These are phyloP conservation scores for Ambrosia hybrid DNA, from an alignment of 140 eudicot species.

Conservation along the genomic window DNA sequence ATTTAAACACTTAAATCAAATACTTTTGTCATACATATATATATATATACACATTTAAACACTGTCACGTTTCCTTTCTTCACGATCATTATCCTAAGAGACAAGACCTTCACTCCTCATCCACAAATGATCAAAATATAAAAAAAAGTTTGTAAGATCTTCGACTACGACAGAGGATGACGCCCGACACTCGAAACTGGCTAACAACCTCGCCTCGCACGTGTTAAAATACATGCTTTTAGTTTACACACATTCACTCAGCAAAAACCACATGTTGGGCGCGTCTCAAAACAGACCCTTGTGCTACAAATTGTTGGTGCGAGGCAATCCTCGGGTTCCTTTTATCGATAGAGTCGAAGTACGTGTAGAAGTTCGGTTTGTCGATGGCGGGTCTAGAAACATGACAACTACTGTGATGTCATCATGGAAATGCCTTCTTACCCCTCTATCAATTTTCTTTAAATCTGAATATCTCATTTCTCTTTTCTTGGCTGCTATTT, in stretches of 20 bases:
- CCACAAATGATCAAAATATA: no score
- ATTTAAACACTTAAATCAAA: no score
- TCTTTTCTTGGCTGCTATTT: conserved; percentile 85
- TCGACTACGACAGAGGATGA: neutral
- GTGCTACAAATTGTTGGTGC: conserved; percentile 30
- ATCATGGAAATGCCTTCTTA: conserved; percentile 97
- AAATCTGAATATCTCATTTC: conserved; percentile 96
- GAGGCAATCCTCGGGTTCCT: conserved; percentile 46
- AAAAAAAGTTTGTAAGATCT: neutral
- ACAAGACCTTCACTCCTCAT: no score
- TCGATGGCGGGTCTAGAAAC: conserved; percentile 55
- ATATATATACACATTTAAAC: no score
- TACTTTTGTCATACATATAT: no score
- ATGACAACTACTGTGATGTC: conserved; percentile 89
- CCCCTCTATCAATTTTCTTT: conserved; percentile 89
- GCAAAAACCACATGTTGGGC: conserved; percentile 16
- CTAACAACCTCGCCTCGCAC: conserved; percentile 19
- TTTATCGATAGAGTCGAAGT: conserved; percentile 45
- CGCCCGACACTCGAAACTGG: neutral
- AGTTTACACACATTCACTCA: conserved; percentile 29
- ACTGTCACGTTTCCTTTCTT: no score
- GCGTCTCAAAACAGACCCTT: neutral
- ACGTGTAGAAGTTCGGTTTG: conserved; percentile 32
- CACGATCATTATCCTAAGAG: no score
- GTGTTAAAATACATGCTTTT: conserved; percentile 16